Base-by-base conservation (phyloP, 371 early-diverging fungal genomes). In the Apophysomyces trapeziformis region DNA sequence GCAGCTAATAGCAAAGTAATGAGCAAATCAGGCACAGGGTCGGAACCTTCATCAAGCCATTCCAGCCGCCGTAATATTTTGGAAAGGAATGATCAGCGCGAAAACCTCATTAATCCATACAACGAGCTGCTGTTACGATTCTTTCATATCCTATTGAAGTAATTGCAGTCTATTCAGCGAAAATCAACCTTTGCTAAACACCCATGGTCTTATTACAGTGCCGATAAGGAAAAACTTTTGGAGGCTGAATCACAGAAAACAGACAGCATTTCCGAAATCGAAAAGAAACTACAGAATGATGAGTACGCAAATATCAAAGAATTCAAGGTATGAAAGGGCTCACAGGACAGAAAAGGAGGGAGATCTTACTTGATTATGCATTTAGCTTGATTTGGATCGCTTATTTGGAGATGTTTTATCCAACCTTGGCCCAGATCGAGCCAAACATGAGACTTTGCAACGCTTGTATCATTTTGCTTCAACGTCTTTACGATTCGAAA, bases 321-420 rank as follows among this genome's bases (percentile, higher is more conserved):
- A 38, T 65, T 50, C 66, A 65, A 47, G 59, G 66, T 65, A 65
- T 36, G 47, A 11, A 2, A 47, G 13, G 13, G 16, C 16, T 47
- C n/a, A 61, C 11, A 18, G 32, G 2, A 26, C 1, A 41, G 41
- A 16, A 45, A 46, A 62, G 37, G 1, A 6, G 14, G 16, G 3
- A 41, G 0, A 1, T 26, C 37, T 32, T 9, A 16, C 44, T 35
- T 38, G 8, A 9, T 7, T 8, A 18, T 18, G 16, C 7, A 9
- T 46, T 46, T 44, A 65, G 66, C 66, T 54, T 65, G 66, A 65
- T 59, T 14, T 65, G 44, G 45, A 65, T 37, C 60, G 41, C 46
- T 50, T 58, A 21, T 65, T 65, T 36, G 60, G 21, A 26, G 38
- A 59, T 4, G 64, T 45, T 9, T 36, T 64, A 37, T 45, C 36